A percentile compares a stretch with the other conserved stretches of the same genome.
Evolutionary conservation across 163 green algal genomes (phyloP).

Genomic region (Scenedesmus sp.): DNA sequence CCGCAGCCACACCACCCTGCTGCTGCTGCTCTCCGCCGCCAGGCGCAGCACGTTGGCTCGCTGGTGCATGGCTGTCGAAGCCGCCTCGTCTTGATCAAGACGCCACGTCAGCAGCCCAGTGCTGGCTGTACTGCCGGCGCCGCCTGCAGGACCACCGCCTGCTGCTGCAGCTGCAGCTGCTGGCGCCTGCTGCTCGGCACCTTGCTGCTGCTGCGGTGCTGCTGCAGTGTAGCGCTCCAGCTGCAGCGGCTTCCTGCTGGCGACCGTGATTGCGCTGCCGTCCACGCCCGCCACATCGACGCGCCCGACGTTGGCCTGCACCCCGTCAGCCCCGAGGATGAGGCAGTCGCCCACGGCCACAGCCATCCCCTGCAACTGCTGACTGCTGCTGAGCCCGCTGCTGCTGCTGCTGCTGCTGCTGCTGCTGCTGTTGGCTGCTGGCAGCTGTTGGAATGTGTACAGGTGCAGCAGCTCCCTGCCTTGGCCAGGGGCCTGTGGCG

Average conservation of each 20-base stretch:
- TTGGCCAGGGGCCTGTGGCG: not conserved
- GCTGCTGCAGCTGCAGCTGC: conserved; percentile 16
- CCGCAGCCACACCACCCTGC: conserved; percentile 60
- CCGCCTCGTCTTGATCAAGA: conserved; percentile 88
- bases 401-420: not conserved
- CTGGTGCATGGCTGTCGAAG: conserved; percentile 71
- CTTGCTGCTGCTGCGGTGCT: not conserved
- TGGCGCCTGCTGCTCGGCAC: not conserved
- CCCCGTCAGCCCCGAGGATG: conserved; percentile 81
- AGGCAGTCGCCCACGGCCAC: conserved; percentile 75
- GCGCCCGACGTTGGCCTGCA: conserved; percentile 67
- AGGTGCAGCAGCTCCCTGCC: conserved; percentile 21
- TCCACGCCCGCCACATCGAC: conserved; percentile 54
- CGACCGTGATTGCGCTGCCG: conserved; percentile 1
- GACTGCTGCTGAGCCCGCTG: conserved; percentile 31
- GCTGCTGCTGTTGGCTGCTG: not conserved
- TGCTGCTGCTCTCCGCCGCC: conserved; percentile 27
- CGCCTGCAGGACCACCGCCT: not conserved
- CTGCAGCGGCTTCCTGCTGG: conserved; percentile 19
- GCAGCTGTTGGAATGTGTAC: conserved; percentile 41
- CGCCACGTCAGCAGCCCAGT: conserved; percentile 74
- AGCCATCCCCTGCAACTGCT: conserved; percentile 18
- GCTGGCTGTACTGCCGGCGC: not conserved
- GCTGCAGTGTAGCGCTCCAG: conserved; percentile 35
- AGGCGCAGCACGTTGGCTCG: conserved; percentile 77